Percentiles rank a stretch among this genome's conserved stretches.
These are phyloP conservation scores for Saccharomyces paradoxus DNA, from an alignment of 805 yeast species.

Conservation along the genomic window DNA sequence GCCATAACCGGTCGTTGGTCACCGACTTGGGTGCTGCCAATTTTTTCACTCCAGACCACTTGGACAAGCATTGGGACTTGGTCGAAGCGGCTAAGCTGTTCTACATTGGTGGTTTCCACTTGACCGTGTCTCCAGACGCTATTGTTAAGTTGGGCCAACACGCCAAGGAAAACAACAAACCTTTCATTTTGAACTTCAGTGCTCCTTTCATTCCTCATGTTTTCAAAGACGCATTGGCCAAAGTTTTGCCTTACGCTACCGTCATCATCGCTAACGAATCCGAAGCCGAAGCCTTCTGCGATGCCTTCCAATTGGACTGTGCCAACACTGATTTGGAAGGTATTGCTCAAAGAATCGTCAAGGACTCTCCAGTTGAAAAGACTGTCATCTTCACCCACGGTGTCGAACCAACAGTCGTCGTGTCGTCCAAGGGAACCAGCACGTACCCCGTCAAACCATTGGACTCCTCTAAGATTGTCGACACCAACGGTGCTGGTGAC, in stretches of 20 bases:
- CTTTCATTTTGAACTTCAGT: slow-evolving; percentile 75
- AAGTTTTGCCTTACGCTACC: slow-evolving; percentile 79
- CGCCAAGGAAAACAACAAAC: slow-evolving; percentile 75
- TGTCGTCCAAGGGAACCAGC: slow-evolving; percentile 42
- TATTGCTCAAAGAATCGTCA: slow-evolving; percentile 65
- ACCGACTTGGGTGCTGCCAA: slow-evolving; percentile 98
- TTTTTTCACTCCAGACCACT: slow-evolving; percentile 84
- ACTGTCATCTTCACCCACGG: slow-evolving; percentile 94
- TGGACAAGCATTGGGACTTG: slow-evolving; percentile 76
- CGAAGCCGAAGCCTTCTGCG: slow-evolving; percentile 92
- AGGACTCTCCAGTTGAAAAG: slow-evolving; percentile 61
- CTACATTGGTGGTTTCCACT: slow-evolving; percentile 98
- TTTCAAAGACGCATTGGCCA: slow-evolving; percentile 84
- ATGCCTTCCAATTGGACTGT: slow-evolving; percentile 58
- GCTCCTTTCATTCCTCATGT: slow-evolving; percentile 96
- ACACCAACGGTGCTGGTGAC: slow-evolving; percentile 98
- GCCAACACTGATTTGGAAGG: slow-evolving; percentile 50
- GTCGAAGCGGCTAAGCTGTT: slow-evolving; percentile 74
- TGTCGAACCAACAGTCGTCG: slow-evolving; percentile 79
- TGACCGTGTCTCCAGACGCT: slow-evolving; percentile 95
- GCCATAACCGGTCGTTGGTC: slow-evolving; percentile 81
- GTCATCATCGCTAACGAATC: slow-evolving; percentile 91
- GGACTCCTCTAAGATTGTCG: slow-evolving; percentile 59
- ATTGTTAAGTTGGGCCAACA: slow-evolving; percentile 83
- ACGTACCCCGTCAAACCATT: slow-evolving; percentile 65